These are phyloP conservation scores for Aspergillus baeticus DNA, from an alignment of 495 filamentous ascomycete species.

Conservation along the genomic window DNA sequence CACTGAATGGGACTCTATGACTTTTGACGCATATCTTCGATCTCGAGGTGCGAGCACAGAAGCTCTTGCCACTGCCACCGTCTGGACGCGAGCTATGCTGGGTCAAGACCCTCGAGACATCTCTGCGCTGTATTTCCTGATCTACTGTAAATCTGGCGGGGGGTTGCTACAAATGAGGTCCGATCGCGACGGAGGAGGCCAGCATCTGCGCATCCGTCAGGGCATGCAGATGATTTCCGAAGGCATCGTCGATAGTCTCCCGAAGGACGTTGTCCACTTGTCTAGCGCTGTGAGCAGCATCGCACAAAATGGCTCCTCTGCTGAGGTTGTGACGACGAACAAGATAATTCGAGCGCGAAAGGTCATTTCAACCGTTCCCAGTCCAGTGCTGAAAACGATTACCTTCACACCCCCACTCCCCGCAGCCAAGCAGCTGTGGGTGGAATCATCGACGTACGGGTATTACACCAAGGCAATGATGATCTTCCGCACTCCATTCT, in stretches of 20 bases:
- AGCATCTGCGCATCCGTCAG: slow-evolving; percentile 38
- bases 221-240: slow-evolving; percentile 37
- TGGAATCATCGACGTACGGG: slow-evolving; percentile 24
- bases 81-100: slow-evolving; percentile 45
- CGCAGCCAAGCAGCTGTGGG: slow-evolving; percentile 18
- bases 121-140: slow-evolving; percentile 47
- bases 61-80: slow-evolving; percentile 27
- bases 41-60: slow-evolving; percentile 18
- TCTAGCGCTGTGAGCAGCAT: slow-evolving; percentile 8
- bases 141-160: slow-evolving; percentile 45
- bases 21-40: slow-evolving; percentile 30
- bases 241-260: slow-evolving; percentile 24
- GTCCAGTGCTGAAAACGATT: slow-evolving; percentile 30
- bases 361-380: slow-evolving; percentile 37
- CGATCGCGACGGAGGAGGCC: slow-evolving; percentile 40
- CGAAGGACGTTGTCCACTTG: slow-evolving; percentile 19
- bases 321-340: no score
- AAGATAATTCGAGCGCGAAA: slow-evolving; percentile 24
- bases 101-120: slow-evolving; percentile 43
- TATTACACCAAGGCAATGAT: slow-evolving; percentile 40
- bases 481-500: slow-evolving; percentile 37
- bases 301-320: no score
- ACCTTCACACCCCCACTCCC: slow-evolving; percentile 31
- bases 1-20: slow-evolving; percentile 27
- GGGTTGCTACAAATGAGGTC: slow-evolving; percentile 41